Percentiles rank a stretch among this genome's conserved stretches.
Evolutionary conservation across 805 yeast genomes (phyloP).

Genomic region (Monosporozyma yasuniensis): DNA sequence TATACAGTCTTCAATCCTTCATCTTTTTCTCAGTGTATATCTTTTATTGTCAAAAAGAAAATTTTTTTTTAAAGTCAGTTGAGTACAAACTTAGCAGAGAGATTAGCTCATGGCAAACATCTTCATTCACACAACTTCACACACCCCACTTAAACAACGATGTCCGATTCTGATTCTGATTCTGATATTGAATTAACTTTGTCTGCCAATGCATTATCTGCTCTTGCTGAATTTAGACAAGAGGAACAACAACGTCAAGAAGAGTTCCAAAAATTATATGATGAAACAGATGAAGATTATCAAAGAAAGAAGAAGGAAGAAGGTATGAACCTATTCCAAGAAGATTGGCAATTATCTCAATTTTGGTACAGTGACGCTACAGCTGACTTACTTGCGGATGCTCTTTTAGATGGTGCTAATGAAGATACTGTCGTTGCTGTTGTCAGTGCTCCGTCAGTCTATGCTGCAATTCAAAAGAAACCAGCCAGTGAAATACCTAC

Average conservation of each 20-base stretch:
- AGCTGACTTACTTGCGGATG: conserved; percentile 58
- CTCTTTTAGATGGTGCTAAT: conserved; percentile 69
- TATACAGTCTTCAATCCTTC: too few species aligned
- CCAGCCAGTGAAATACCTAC: conserved; percentile 50
- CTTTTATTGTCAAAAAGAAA: too few species aligned
- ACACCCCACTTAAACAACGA: not conserved
- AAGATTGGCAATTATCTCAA: conserved; percentile 92
- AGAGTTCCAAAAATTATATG: conserved; percentile 45
- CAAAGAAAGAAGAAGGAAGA: conserved; percentile 28
- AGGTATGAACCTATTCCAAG: conserved; percentile 69
- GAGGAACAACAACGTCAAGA: conserved; percentile 54
- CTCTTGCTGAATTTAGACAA: conserved; percentile 51
- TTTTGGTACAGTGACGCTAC: conserved; percentile 81
- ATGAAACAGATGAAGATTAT: conserved; percentile 45
- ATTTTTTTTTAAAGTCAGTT: too few species aligned
- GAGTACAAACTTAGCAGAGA: too few species aligned
- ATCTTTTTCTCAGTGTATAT: too few species aligned
- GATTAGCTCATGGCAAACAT: too few species aligned
- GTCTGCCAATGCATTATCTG: conserved; percentile 44
- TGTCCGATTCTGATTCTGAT: conserved; percentile 3
- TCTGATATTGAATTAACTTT: conserved; percentile 18
- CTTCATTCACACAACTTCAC: too few species aligned
- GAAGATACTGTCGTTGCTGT: conserved; percentile 61
- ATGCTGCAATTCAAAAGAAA: conserved; percentile 63
- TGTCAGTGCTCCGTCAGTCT: conserved; percentile 87